These are phyloP conservation scores for Cadophora malorum DNA, from an alignment of 2,329 filamentous ascomycete genomes.

Conservation along the genomic window DNA sequence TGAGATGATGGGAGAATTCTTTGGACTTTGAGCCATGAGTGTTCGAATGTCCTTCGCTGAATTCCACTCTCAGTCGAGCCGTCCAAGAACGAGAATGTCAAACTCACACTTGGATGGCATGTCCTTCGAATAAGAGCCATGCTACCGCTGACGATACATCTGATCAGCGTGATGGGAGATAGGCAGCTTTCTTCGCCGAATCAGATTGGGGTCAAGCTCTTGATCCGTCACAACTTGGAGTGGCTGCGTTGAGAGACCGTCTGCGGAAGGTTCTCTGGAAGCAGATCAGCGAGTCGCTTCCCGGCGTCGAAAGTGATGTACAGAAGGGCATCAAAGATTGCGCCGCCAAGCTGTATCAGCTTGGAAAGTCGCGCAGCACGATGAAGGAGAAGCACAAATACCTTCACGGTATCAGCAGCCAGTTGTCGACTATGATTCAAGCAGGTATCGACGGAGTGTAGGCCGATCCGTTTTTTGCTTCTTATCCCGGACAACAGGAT, in stretches of 20 bases:
- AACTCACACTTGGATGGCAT: constrained; percentile 54
- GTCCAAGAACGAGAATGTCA: constrained; percentile 48
- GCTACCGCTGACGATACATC: constrained; percentile 52
- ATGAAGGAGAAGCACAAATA: constrained; percentile 21
- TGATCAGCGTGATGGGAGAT: constrained; percentile 22
- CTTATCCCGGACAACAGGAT: background rate
- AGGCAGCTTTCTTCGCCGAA: constrained; percentile 26
- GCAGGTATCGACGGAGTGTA: constrained; percentile 27
- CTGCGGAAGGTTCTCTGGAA: constrained; percentile 47
- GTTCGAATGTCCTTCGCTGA: too few species aligned
- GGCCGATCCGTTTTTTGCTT: constrained; percentile 27
- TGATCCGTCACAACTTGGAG: constrained; percentile 35
- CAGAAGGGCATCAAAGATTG: constrained; percentile 31
- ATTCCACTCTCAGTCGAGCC: constrained; percentile 45
- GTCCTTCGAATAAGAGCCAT: constrained; percentile 52
- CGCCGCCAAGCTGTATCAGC: constrained; percentile 5
- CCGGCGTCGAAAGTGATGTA: constrained; percentile 25
- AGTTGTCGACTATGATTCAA: constrained; percentile 19
- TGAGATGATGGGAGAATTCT: too few species aligned
- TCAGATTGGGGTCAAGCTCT: constrained; percentile 25
- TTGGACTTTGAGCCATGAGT: too few species aligned
- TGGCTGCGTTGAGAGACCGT: constrained; percentile 52
- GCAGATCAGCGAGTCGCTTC: constrained; percentile 26
- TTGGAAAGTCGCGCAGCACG: constrained; percentile 18
- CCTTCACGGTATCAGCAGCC: constrained; percentile 21